Conservation (phyloP, 2,329 filamentous ascomycete species). For the Thermoascus crustaceus region DNA sequence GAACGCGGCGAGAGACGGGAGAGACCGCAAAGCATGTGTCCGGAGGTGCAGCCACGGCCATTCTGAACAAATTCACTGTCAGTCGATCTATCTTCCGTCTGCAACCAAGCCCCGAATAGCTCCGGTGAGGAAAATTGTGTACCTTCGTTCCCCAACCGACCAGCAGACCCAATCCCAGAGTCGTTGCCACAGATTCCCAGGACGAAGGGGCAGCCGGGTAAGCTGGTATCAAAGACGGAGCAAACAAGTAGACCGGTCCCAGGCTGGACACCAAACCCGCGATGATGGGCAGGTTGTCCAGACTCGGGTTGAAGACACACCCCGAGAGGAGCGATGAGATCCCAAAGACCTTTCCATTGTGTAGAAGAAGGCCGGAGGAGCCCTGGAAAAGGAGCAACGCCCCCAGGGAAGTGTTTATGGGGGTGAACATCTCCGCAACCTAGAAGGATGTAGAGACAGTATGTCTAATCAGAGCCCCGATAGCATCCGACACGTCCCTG, state of each 20-base stretch:
- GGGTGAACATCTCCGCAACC: constrained; percentile 42
- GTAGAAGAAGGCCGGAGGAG: constrained; percentile 41
- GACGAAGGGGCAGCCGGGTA: constrained; percentile 33
- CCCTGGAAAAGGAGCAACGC: constrained; percentile 44
- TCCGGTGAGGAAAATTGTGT: no score
- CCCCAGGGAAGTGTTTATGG: constrained; percentile 43
- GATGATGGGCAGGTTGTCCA: constrained; percentile 39
- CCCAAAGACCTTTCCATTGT: constrained; percentile 46
- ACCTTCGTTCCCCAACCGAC: constrained; percentile 49
- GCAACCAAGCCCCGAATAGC: no score
- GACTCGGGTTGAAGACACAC: constrained; percentile 32
- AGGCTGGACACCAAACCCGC: constrained; percentile 40
- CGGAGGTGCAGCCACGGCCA: constrained; percentile 46
- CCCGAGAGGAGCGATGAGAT: constrained; percentile 41
- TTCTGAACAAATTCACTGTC: constrained; percentile 22
- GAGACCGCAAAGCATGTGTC: constrained; percentile 49
- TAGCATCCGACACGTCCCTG: no score
- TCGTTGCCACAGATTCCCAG: constrained; percentile 28
- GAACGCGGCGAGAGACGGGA: constrained; percentile 44
- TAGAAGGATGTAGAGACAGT: no score
- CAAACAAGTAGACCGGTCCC: constrained; percentile 31
- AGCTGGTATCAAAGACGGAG: constrained; percentile 38
- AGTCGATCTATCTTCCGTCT: no score
- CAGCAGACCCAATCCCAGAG: constrained; percentile 35
- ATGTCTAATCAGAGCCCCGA: no score